Evolutionary conservation across 331 rosid genomes (phyloP).

Genomic region (Malus hybrid): DNA sequence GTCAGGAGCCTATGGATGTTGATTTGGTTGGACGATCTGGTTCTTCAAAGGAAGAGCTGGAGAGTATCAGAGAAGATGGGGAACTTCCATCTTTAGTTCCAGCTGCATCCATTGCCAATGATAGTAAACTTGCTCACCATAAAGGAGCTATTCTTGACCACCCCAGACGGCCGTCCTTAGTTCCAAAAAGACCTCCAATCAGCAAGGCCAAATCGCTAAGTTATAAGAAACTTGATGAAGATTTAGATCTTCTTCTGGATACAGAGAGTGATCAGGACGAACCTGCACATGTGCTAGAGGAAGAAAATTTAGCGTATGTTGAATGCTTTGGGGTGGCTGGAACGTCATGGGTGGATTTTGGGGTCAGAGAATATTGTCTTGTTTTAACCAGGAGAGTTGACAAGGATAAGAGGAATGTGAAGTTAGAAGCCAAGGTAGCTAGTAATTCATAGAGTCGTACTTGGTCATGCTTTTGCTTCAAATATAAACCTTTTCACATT

Average conservation of each 20-base stretch:
- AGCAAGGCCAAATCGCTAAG: constrained; percentile 52
- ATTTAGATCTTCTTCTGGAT: constrained; percentile 54
- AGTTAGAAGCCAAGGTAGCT: constrained; percentile 77
- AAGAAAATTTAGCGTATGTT: constrained; percentile 31
- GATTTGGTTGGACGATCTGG: constrained; percentile 44
- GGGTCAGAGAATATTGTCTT: constrained; percentile 61
- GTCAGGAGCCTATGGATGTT: constrained; percentile 54
- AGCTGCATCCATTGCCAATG: constrained; percentile 30
- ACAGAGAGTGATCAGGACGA: constrained; percentile 67
- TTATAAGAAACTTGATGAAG: constrained; percentile 58
- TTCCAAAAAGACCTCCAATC: constrained; percentile 65
- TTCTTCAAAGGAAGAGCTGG: constrained; percentile 57
- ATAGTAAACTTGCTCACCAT: constrained; percentile 15
- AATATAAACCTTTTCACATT: constrained; percentile 14
- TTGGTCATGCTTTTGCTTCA: constrained; percentile 9
- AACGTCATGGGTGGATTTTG: constrained; percentile 55
- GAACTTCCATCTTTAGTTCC: constrained; percentile 88
- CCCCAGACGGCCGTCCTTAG: constrained; percentile 53
- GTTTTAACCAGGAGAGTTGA: constrained; percentile 46
- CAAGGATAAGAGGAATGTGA: constrained; percentile 32
- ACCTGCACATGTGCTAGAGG: constrained; percentile 39
- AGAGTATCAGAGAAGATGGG: constrained; percentile 79
- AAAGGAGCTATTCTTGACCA: constrained; percentile 45
- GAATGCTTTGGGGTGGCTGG: constrained; percentile 10
- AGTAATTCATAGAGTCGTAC: not conserved